A percentile compares a stretch with the other conserved stretches of the same genome.
Conservation (phyloP, 768 basidiomycete species). For the Leccinellum albellum region DNA sequence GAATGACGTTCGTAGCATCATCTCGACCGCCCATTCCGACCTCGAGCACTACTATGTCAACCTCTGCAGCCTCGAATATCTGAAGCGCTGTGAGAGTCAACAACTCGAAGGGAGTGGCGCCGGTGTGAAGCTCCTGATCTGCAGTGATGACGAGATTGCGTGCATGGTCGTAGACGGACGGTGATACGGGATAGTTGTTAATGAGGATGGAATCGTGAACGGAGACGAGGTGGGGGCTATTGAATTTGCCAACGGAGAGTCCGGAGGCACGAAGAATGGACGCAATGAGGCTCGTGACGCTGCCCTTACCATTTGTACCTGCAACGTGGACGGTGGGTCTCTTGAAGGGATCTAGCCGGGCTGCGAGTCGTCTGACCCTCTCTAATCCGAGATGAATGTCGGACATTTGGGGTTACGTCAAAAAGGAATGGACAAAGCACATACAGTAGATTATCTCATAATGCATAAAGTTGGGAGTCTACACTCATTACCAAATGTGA, state of each 20-base stretch:
- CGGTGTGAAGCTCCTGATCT: constrained; percentile 40
- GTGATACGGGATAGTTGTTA: constrained; percentile 50
- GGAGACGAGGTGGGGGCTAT: constrained; percentile 85
- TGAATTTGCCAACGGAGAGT: constrained; percentile 76
- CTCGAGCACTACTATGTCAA: constrained; percentile 86
- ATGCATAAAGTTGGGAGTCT: no score
- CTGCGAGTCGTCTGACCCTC: constrained; percentile 51
- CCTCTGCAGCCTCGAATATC: constrained; percentile 62
- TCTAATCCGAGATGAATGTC: constrained; percentile 62
- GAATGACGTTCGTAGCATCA: constrained; percentile 91
- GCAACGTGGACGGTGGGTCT: constrained; percentile 88
- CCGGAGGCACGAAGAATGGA: constrained; percentile 62
- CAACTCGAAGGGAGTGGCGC: constrained; percentile 77
- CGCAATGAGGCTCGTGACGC: constrained; percentile 77
- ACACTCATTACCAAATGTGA: no score
- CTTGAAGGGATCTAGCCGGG: constrained; percentile 54
- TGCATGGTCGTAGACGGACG: constrained; percentile 43
- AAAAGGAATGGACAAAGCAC: no score
- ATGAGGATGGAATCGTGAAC: constrained; percentile 75
- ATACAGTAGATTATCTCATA: no score
- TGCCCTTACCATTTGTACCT: constrained; percentile 98
- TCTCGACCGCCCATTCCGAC: constrained; percentile 92
- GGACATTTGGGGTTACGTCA: constrained; percentile 40
- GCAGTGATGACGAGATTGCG: constrained; percentile 46
- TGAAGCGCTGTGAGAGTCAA: constrained; percentile 77